phyloP scores from a whole-genome alignment of 1,139 yeast species.

The Pneumocystis carinii region DNA sequence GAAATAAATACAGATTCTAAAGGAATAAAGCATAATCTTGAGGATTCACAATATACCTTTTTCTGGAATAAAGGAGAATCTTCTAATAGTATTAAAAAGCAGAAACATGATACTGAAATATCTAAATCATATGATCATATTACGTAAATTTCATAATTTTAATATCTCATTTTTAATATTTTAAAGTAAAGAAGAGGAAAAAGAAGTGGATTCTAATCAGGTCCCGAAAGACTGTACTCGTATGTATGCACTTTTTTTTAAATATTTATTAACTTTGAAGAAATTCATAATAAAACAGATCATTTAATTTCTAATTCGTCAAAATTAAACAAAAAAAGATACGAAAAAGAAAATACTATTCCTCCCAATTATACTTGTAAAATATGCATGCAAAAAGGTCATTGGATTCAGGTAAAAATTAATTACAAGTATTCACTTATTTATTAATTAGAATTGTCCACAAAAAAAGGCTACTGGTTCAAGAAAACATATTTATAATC shows the following conservation, averaged over 20 bases:
- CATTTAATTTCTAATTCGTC: not conserved
- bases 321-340: not conserved
- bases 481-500: slow-evolving; percentile 8
- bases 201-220: not conserved
- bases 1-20: not conserved
- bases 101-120: not conserved
- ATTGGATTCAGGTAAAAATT: not conserved
- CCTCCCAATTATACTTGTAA: not conserved
- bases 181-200: not conserved
- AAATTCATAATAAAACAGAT: not conserved
- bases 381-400: not conserved
- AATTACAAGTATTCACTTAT: not conserved
- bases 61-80: not conserved
- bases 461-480: slow-evolving; percentile 13
- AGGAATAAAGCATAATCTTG: not conserved
- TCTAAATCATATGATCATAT: not conserved
- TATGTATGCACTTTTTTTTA: not conserved
- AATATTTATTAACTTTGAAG: not conserved
- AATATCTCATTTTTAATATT: not conserved
- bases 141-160: not conserved
- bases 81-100: not conserved
- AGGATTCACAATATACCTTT: not conserved
- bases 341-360: not conserved
- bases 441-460: not conserved
- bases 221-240: not conserved